Base-by-base conservation (phyloP, 352 stramenopile species). In the Hyaloperonospora brassicae region DNA sequence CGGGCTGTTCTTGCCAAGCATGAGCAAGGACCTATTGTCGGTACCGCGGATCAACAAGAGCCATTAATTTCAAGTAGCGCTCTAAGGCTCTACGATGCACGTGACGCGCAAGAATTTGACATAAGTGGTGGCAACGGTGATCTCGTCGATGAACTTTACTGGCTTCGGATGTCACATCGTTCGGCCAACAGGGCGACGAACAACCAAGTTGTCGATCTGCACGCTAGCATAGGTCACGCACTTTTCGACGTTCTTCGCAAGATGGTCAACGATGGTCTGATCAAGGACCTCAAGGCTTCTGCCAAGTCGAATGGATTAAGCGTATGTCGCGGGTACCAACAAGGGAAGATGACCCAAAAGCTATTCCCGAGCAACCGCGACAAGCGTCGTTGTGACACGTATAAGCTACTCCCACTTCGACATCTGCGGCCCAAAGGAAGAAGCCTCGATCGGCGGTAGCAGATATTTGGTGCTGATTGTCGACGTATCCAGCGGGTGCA, bases 1-100 rank as follows among this genome's bases (percentile, higher is more conserved):
- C 17, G 55, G 46, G 42, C 47, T 61, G 17, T 59, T 48, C 27
- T 35, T 59, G 43, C 52, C 52, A 3, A 48, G 6, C 1, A 58
- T 58, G 52, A 47, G 17, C 52, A 52, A 51, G 35, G 8, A 34
- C 8, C 27, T 34, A 8, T 8, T 34, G 0, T 34, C 27, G 27
- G 27, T 34, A 8, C 27, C n/a, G 12, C 36, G 4, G 36, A 34
- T 34, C 27, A 34, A 34, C 27, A 34, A 34, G 27, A 34, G 27
- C 27, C 4, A 8, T 34, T 9, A 34, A 8, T 8, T 34, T 34
- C 27, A 34, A 34, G 8, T 34, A 4, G 27, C 8, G 8, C 8
- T 34, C 27, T 4, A 34, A 8, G 27, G 27, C 8, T 8, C 4
- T 8, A 34, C 4, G 27, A 34, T 34, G 27, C 27, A 34, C 27